Evolutionary conservation across 805 yeast genomes (phyloP).

Genomic region (Pichia californica): DNA sequence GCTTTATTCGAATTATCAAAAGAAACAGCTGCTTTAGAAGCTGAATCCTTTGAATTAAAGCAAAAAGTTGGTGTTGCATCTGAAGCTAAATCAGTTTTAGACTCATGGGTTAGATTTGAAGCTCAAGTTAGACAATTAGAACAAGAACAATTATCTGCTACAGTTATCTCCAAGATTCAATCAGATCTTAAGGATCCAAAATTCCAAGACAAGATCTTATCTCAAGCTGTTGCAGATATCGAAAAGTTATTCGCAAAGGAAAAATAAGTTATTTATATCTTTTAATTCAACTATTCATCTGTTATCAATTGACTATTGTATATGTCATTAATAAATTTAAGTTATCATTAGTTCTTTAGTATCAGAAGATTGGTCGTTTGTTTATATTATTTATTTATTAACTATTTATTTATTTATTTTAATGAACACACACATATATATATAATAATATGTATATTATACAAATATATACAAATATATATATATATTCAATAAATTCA

Average conservation of each 20-base stretch:
- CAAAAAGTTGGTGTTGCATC: conserved; percentile 81
- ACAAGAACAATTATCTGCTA: conserved; percentile 83
- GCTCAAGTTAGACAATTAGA: conserved; percentile 92
- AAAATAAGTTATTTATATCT: conserved; percentile 14
- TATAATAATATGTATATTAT: no score
- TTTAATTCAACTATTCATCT: conserved; percentile 2
- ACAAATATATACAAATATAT: background rate
- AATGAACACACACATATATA: background rate
- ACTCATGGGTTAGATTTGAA: conserved; percentile 99
- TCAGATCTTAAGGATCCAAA: conserved; percentile 77
- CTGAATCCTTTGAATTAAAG: conserved; percentile 86
- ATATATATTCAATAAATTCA: conserved; percentile 2
- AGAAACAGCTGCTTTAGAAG: conserved; percentile 95
- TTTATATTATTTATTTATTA: background rate
- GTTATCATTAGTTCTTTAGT: no score
- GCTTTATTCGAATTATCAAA: conserved; percentile 88
- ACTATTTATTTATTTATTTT: background rate
- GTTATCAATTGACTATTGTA: no score
- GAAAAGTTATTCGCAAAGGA: conserved; percentile 67
- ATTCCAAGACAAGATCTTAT: conserved; percentile 88
- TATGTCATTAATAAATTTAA: no score
- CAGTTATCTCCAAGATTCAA: conserved; percentile 85
- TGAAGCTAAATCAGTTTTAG: conserved; percentile 93
- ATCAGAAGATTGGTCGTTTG: no score
- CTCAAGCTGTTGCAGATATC: conserved; percentile 86